Evolutionary conservation across 345 rosid genomes (phyloP).

Genomic region (Noccaea bulbosa): DNA sequence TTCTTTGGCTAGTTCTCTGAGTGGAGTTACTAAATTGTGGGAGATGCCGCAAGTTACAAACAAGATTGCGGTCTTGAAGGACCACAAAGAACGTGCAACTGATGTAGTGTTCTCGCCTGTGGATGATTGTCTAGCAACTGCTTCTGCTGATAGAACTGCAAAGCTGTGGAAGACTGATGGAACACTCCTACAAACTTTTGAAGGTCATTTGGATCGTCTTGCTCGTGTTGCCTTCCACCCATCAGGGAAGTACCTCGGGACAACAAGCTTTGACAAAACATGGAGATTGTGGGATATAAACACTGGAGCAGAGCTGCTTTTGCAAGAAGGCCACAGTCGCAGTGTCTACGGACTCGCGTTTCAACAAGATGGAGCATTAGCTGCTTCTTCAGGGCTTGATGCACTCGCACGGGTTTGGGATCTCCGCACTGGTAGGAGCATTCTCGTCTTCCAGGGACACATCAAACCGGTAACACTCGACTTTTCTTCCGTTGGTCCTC

Average conservation of each 20-base stretch:
- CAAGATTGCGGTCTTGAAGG: conserved; percentile 66
- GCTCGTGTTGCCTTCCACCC: conserved; percentile 95
- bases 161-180: conserved; percentile 91
- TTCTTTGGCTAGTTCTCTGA: conserved; percentile 60
- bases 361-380: conserved; percentile 94
- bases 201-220: conserved; percentile 93
- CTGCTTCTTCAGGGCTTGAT: conserved; percentile 89
- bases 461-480: conserved; percentile 72
- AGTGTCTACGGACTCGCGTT: conserved; percentile 90
- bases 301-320: conserved; percentile 83
- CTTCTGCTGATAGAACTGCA: conserved; percentile 97
- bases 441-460: conserved; percentile 90
- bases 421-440: conserved; percentile 92
- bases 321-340: conserved; percentile 96
- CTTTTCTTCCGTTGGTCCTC: conserved; percentile 7
- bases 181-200: conserved; percentile 67
- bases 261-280: conserved; percentile 95
- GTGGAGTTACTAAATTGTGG: conserved; percentile 91
- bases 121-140: conserved; percentile 77
- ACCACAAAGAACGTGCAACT: conserved; percentile 89
- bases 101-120: conserved; percentile 90
- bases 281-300: conserved; percentile 97
- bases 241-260: conserved; percentile 86
- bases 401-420: conserved; percentile 95
- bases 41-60: conserved; percentile 74